Evolutionary conservation across 2,329 filamentous ascomycete species (phyloP).

Genomic region (Dactylellina leptospora): DNA sequence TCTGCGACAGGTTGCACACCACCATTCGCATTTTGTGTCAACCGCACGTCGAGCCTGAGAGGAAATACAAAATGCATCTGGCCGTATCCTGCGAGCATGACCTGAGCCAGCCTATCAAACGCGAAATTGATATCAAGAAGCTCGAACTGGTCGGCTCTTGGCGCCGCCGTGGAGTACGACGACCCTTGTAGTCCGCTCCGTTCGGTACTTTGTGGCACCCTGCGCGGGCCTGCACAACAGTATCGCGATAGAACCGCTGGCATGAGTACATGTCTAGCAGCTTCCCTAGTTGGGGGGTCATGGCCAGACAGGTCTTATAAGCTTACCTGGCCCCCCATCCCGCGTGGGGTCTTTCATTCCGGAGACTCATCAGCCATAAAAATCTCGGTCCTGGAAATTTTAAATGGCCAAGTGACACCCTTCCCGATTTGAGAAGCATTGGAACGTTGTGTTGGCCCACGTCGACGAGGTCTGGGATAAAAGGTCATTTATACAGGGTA

Average conservation of each 20-base stretch:
- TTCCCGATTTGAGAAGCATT: slow-evolving; percentile 20
- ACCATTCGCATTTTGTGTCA: slow-evolving; percentile 21
- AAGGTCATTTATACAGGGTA: slow-evolving; percentile 17
- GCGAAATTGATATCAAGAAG: slow-evolving; percentile 38
- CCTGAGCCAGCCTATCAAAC: slow-evolving; percentile 38
- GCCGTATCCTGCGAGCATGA: not conserved
- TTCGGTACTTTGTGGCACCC: slow-evolving; percentile 8
- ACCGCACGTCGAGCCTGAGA: no score
- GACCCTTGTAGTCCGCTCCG: slow-evolving; percentile 6
- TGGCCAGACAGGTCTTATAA: slow-evolving; percentile 5
- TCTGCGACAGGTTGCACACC: slow-evolving; percentile 40
- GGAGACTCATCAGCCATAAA: slow-evolving; percentile 7
- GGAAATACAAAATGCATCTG: no score
- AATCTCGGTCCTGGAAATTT: slow-evolving; percentile 11
- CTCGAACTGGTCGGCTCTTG: not conserved
- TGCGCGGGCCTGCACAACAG: not conserved
- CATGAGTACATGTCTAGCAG: not conserved
- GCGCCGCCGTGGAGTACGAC: not conserved
- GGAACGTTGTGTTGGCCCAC: slow-evolving; percentile 4
- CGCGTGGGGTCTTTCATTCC: slow-evolving; percentile 46
- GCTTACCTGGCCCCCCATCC: slow-evolving; percentile 11
- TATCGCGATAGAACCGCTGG: slow-evolving; percentile 1
- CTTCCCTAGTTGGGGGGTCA: slow-evolving; percentile 14
- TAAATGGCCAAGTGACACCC: slow-evolving; percentile 36
- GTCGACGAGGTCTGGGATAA: slow-evolving; percentile 13